A percentile compares a stretch with the other conserved stretches of the same genome.
These are phyloP conservation scores for Candida corydali DNA, from an alignment of 805 yeast genomes.

Conservation along the genomic window DNA sequence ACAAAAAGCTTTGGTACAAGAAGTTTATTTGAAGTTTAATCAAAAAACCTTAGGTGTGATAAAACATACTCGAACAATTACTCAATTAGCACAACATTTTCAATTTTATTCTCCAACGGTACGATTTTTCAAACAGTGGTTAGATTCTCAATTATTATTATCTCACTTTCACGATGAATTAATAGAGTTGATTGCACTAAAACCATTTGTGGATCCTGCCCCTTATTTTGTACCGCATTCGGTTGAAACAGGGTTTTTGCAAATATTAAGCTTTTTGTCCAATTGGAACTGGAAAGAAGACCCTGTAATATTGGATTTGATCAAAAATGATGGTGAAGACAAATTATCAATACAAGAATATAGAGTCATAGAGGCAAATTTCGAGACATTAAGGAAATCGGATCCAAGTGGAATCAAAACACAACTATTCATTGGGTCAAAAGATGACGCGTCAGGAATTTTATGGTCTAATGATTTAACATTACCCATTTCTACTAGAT, in stretches of 20 bases:
- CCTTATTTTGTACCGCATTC: conserved; percentile 83
- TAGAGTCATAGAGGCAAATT: conserved; percentile 60
- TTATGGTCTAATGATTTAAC: conserved; percentile 66
- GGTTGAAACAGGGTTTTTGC: conserved; percentile 74
- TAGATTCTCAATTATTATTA: conserved; percentile 73
- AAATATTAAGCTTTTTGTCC: conserved; percentile 65
- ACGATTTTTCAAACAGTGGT: conserved; percentile 84
- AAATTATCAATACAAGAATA: conserved; percentile 57
- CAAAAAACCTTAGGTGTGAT: conserved; percentile 62
- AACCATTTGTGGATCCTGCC: conserved; percentile 81
- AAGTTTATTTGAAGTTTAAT: conserved; percentile 59
- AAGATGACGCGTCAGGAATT: conserved; percentile 81
- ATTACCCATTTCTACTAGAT: conserved; percentile 78
- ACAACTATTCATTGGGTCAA: conserved; percentile 80
- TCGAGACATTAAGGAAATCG: conserved; percentile 60
- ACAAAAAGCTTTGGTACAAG: conserved; percentile 57
- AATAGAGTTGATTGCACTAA: conserved; percentile 75
- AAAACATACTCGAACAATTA: conserved; percentile 78
- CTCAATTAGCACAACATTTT: conserved; percentile 64
- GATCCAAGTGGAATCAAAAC: conserved; percentile 81
- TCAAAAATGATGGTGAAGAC: conserved; percentile 46
- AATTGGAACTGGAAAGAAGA: conserved; percentile 95
- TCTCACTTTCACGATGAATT: conserved; percentile 74
- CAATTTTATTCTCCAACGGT: conserved; percentile 76
- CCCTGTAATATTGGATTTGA: conserved; percentile 74